Percentiles rank a stretch among this genome's conserved stretches.
phyloP scores from a whole-genome alignment of 306 rosid species.

The Lathyrus sativus region DNA sequence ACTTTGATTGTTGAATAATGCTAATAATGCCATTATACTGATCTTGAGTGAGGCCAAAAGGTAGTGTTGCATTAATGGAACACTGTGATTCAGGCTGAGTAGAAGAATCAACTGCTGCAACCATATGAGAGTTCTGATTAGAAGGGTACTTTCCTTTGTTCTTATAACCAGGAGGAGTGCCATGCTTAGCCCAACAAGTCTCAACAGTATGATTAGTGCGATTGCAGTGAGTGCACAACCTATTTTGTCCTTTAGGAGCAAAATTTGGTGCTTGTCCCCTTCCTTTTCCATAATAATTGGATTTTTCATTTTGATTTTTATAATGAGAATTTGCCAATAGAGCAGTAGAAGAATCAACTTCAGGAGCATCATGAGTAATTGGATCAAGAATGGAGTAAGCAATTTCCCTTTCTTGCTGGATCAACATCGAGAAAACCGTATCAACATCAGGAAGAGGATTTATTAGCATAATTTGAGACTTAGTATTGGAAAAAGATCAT shows the following conservation, averaged over 20 bases:
- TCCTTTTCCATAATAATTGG: background rate
- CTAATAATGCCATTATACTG: background rate
- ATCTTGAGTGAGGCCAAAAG: background rate
- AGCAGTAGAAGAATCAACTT: too few species aligned
- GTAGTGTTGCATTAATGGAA: background rate
- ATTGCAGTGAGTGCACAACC: background rate
- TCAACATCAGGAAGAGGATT: too few species aligned
- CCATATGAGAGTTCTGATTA: background rate
- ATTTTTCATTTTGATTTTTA: too few species aligned
- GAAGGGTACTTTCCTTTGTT: background rate
- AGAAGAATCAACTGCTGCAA: background rate
- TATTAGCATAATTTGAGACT: too few species aligned
- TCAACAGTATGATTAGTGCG: background rate
- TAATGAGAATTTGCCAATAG: too few species aligned
- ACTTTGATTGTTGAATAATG: background rate
- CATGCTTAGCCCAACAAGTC: background rate
- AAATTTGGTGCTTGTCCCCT: background rate
- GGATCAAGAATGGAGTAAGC: too few species aligned
- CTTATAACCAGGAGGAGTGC: background rate
- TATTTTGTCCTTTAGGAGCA: background rate
- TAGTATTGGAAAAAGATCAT: background rate
- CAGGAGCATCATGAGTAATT: too few species aligned
- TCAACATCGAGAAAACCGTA: too few species aligned
- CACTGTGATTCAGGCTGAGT: background rate
- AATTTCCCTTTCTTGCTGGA: too few species aligned